phyloP scores from a whole-genome alignment of 345 rosid species.

The Cardamine chenopodiifolia region DNA sequence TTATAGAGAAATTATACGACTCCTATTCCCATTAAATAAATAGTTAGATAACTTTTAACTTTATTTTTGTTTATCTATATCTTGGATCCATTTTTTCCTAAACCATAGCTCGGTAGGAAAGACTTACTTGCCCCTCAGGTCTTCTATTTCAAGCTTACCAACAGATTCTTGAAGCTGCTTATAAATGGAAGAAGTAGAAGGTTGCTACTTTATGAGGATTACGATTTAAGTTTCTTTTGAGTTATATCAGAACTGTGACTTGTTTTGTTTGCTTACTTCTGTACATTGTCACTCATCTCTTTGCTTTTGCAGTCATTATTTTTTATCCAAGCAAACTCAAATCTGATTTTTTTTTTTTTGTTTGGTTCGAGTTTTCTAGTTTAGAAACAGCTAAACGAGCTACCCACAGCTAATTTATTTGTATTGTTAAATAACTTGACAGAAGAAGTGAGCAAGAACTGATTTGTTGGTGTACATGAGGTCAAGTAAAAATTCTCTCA shows the following conservation, averaged over 20 bases:
- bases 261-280: not conserved
- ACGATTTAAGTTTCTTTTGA: not conserved
- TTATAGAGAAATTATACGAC: too few species aligned
- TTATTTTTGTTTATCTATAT: too few species aligned
- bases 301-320: not conserved
- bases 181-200: conserved; percentile 71
- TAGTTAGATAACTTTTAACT: too few species aligned
- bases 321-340: conserved; percentile 11
- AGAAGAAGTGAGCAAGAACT: not conserved
- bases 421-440: not conserved
- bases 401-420: not conserved
- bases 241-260: not conserved
- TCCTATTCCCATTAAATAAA: too few species aligned
- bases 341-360: not conserved
- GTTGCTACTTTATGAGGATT: conserved; percentile 41
- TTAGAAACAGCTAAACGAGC: not conserved
- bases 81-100: too few species aligned
- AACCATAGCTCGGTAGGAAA: too few species aligned
- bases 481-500: not conserved
- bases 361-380: not conserved
- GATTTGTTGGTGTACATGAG: not conserved
- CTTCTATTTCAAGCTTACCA: too few species aligned
- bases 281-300: not conserved
- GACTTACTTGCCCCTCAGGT: too few species aligned
- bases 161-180: conserved; percentile 75